A percentile compares a stretch with the other conserved stretches of the same genome.
These are phyloP conservation scores for Podospora sp. DNA, from an alignment of 495 filamentous ascomycete species.

Conservation along the genomic window DNA sequence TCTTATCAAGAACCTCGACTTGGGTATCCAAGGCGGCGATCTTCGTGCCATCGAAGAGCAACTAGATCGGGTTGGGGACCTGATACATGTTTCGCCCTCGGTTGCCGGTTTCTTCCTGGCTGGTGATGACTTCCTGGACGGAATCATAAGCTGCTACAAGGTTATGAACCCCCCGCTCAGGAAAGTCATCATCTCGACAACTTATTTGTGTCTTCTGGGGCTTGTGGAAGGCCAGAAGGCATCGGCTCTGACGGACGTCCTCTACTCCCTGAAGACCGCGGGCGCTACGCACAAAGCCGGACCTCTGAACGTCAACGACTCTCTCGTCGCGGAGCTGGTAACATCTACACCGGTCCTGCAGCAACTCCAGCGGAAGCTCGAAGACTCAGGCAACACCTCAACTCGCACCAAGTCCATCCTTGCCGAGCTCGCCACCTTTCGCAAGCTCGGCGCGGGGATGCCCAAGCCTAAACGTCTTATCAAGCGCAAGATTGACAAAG, in stretches of 20 bases:
- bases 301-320: constrained; percentile 53
- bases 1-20: constrained; percentile 54
- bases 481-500: constrained; percentile 61
- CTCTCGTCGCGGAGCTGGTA: constrained; percentile 64
- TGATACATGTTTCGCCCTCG: constrained; percentile 57
- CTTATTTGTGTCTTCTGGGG: constrained; percentile 71
- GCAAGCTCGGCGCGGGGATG: constrained; percentile 54
- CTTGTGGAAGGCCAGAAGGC: constrained; percentile 68
- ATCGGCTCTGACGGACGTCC: constrained; percentile 74
- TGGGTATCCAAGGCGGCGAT: constrained; percentile 46
- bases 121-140: constrained; percentile 84
- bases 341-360: constrained; percentile 60
- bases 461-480: constrained; percentile 55
- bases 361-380: constrained; percentile 49
- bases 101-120: constrained; percentile 67
- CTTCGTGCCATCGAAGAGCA: constrained; percentile 49
- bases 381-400: constrained; percentile 36
- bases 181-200: constrained; percentile 64
- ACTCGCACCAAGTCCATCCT: constrained; percentile 62
- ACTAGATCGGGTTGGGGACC: constrained; percentile 50
- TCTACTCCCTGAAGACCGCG: constrained; percentile 75
- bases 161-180: constrained; percentile 59
- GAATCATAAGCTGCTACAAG: constrained; percentile 66
- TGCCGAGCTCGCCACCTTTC: constrained; percentile 55
- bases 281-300: constrained; percentile 59